A percentile compares a stretch with the other conserved stretches of the same genome.
Conservation (phyloP, 441 rosid species). For the Metrosideros polymorpha region DNA sequence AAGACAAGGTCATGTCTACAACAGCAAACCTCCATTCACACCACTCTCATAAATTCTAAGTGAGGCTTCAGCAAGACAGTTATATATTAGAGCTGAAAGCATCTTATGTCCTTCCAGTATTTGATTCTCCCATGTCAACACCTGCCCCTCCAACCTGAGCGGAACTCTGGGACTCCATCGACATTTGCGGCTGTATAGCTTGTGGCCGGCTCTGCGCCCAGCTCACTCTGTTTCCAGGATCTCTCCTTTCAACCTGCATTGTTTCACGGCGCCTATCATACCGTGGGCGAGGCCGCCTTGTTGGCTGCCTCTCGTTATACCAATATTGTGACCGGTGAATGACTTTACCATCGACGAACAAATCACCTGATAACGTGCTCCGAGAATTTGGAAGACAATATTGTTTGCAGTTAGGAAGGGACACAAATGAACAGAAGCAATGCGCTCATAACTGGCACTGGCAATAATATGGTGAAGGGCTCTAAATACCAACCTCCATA, state of each 20-base stretch:
- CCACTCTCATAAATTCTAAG: background rate
- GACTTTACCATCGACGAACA: conserved; percentile 80
- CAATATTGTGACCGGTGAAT: conserved; percentile 77
- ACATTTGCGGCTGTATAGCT: conserved; percentile 10
- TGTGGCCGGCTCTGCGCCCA: conserved; percentile 11
- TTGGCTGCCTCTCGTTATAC: conserved; percentile 44
- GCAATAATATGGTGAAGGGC: background rate
- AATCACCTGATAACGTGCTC: conserved; percentile 48
- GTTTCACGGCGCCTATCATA: conserved; percentile 65
- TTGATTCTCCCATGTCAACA: background rate
- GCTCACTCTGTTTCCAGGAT: conserved; percentile 21
- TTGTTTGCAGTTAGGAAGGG: background rate
- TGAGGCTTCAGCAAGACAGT: background rate
- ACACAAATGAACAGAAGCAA: background rate
- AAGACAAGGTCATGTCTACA: background rate
- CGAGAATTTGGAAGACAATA: background rate
- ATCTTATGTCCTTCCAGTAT: background rate
- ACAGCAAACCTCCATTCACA: background rate
- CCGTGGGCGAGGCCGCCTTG: conserved; percentile 56
- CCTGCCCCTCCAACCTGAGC: conserved; percentile 9
- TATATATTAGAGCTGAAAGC: background rate
- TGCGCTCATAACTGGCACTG: background rate
- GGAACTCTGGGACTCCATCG: conserved; percentile 8
- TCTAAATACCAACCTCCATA: conserved; percentile 63
- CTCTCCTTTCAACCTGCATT: conserved; percentile 71